phyloP scores from a whole-genome alignment of 805 yeast genomes.

The Hanseniaspora taiwanica region DNA sequence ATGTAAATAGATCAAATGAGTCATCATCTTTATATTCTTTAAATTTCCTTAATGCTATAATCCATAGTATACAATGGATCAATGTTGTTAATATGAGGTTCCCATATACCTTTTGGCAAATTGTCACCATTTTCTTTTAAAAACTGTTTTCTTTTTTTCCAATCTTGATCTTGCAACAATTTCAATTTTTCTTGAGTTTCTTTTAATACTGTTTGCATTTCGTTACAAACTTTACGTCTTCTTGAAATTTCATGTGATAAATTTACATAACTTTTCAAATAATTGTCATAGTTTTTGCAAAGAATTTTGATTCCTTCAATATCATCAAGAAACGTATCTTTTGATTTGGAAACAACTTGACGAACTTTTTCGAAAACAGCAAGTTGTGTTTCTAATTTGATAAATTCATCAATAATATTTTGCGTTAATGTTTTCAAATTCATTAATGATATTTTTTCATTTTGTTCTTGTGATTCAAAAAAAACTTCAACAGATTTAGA shows the following conservation, averaged over 20 bases:
- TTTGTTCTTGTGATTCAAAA: conserved; percentile 20
- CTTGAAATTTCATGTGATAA: conserved; percentile 41
- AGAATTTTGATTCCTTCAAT: conserved; percentile 23
- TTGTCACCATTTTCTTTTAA: conserved; percentile 36
- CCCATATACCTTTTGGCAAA: conserved; percentile 44
- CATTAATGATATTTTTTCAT: conserved; percentile 11
- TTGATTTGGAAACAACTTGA: conserved; percentile 23
- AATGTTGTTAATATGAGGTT: conserved; percentile 15
- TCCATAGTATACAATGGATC: conserved; percentile 17
- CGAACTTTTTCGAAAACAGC: conserved; percentile 19
- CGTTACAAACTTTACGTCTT: conserved; percentile 29
- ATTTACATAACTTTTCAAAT: conserved; percentile 38
- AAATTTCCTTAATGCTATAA: conserved; percentile 12
- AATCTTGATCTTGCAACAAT: conserved; percentile 31
- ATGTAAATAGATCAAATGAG: conserved; percentile 19
- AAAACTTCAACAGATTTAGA: conserved; percentile 18
- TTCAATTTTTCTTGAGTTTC: conserved; percentile 30
- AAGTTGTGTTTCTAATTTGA: conserved; percentile 19
- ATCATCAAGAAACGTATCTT: conserved; percentile 16
- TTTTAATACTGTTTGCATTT: conserved; percentile 28
- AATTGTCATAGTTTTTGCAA: conserved; percentile 36
- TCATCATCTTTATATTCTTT: background rate
- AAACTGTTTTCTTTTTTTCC: conserved; percentile 29
- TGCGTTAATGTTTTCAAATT: conserved; percentile 10
- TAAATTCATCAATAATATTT: conserved; percentile 14